Conservation (phyloP, 2,329 filamentous ascomycete species). For the Fusarium sp. region DNA sequence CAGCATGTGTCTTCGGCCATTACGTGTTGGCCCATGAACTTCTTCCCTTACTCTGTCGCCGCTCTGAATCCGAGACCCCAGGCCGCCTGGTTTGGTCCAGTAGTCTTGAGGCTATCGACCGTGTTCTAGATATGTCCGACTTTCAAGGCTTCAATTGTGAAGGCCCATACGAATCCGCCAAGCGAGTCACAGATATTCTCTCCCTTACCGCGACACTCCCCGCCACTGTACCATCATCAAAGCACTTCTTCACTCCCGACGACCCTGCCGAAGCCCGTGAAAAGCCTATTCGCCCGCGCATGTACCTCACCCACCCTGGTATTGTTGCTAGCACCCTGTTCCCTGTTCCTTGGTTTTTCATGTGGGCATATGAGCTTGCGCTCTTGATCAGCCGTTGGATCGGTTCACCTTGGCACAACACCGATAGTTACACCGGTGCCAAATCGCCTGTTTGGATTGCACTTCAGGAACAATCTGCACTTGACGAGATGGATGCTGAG, state of each 20-base stretch:
- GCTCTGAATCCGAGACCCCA: constrained; percentile 54
- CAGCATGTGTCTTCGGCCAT: constrained; percentile 94
- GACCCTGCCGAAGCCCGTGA: constrained; percentile 39
- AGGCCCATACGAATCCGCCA: constrained; percentile 85
- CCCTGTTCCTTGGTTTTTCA: constrained; percentile 76
- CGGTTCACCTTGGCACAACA: constrained; percentile 89
- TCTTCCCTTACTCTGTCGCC: constrained; percentile 75
- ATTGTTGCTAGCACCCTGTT: constrained; percentile 87
- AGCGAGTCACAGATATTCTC: constrained; percentile 87
- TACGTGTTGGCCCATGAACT: constrained; percentile 89
- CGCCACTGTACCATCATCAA: constrained; percentile 67
- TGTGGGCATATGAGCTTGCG: constrained; percentile 73
- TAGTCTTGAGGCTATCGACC: constrained; percentile 75
- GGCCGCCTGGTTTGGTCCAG: constrained; percentile 89
- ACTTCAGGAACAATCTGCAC: constrained; percentile 71
- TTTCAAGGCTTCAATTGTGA: constrained; percentile 76
- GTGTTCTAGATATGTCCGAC: constrained; percentile 73
- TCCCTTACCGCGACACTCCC: constrained; percentile 79
- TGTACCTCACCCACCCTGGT: constrained; percentile 88
- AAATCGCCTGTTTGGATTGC: constrained; percentile 82
- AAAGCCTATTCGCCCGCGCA: constrained; percentile 63
- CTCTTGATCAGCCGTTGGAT: constrained; percentile 80
- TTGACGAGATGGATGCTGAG: constrained; percentile 68
- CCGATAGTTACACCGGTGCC: constrained; percentile 81
- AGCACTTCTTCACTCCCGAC: constrained; percentile 64